Evolutionary conservation across 83 land plant genomes (phyloP), one percentile per base, ranked within the genome.

Genomic region (Thuja plicata): DNA sequence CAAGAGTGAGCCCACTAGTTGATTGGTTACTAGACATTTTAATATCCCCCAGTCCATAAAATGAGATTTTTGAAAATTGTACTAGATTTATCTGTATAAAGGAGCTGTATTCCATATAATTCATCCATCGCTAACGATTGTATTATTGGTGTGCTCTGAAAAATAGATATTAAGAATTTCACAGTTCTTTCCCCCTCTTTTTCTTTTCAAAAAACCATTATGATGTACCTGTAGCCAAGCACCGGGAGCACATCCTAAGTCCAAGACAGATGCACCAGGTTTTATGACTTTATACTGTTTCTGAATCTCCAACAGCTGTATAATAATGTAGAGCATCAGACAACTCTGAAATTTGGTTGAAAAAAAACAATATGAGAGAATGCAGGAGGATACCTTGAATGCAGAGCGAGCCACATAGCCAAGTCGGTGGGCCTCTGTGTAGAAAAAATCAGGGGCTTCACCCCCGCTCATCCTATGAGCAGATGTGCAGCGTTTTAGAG

Each of bases 221-320:
- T 54, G 15, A 15, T 54, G 57, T 57, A 96, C 99, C 96, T 97
- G 99, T 83, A 97, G 94, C 97, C 99, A 97, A 87, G 99, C 99
- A 73, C 99, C 99, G 73, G 99, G 99, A 87, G 99, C 99, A 88
- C 99, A 97, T 19, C 99, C 99, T 32, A 97, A 96, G 79, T 97
- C 99, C 55, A 97, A 93, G 40, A 97, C 96, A 1, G 99, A 93
- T 3, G 92, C 97, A 12, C 99, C 99, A 5, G 99, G 97, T 32
- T 90, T 90, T 30, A 97, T 95, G 48, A 97, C 86, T 62, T 92
- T 92, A 87, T 91, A 91, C 87, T 96, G 97, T 89, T 97, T 94
- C 90, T 97, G 99, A 50, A 97, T 97, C 91, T 97, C 94, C 89
- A 97, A 87, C 35, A 97, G 89, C 99, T 97, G 95, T 81, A 79